Percentiles rank a stretch among this genome's conserved stretches.
Conservation (phyloP, 1,139 yeast species). For the Saccharomycopsis crataegensis region DNA sequence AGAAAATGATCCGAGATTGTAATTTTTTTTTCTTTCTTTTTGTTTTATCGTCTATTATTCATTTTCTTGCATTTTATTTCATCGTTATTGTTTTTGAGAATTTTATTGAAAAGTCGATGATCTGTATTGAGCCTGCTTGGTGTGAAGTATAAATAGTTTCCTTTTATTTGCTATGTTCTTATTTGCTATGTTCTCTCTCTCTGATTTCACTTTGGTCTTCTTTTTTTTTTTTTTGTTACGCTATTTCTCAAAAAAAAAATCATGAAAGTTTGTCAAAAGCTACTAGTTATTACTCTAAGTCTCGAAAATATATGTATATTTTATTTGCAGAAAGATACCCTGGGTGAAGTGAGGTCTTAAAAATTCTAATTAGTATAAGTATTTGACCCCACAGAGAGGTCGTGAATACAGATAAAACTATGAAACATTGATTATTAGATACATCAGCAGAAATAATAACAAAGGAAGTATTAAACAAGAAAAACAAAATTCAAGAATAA, state of each 20-base stretch:
- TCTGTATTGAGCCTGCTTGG: neutral
- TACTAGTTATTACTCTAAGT: too few relatives aligned
- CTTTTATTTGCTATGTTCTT: constrained; percentile 53
- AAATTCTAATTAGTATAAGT: neutral
- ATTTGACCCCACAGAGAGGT: too few relatives aligned
- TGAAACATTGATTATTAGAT: too few relatives aligned
- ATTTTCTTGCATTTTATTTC: neutral
- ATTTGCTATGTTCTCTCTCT: constrained; percentile 80
- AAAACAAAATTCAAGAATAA: too few relatives aligned
- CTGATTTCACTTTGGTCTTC: constrained; percentile 81
- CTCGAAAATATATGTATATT: too few relatives aligned
- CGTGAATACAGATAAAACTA: too few relatives aligned
- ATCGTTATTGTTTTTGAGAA: neutral
- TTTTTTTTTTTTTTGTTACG: constrained; percentile 32
- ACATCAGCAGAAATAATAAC: too few relatives aligned
- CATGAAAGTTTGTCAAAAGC: neutral
- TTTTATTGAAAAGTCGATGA: neutral
- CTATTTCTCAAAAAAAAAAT: neutral
- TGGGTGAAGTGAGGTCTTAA: neutral
- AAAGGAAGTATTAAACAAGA: too few relatives aligned
- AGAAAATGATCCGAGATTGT: constrained; percentile 17
- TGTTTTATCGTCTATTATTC: neutral
- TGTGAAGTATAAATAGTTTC: neutral
- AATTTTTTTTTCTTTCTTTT: neutral
- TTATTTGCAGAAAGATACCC: neutral